Evolutionary conservation across 257 asterid genomes (phyloP), one percentile per base, ranked within the genome.

Genomic region (Orobanche coerulescens): DNA sequence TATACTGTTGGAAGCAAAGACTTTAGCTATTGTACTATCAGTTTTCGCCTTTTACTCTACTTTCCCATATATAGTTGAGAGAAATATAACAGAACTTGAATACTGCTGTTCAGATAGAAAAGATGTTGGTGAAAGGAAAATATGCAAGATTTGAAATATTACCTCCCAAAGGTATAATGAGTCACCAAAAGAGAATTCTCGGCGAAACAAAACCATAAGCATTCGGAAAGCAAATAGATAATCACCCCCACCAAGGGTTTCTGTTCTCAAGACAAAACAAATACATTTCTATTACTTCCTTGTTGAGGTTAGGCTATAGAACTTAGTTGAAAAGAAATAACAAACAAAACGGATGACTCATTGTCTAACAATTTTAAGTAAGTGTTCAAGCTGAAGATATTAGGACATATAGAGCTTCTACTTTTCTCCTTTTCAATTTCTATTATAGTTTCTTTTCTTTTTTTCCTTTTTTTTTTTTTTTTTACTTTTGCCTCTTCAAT

Each of bases 161-260:
- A 87, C 97, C 97, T 90, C 97, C 97, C 97, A 90, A 31, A 90
- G 95, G 73, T 81, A 87, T 49, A 90, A 82, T 25, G 91, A 87
- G 73, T 90, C 97, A 2, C 79, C 90, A 76, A 90, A 87, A 65
- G 97, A 90, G 77, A 90, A 87, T 56, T 90, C 97, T 77, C 97
- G 78, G 55, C 96, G 97, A 55, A 90, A 90, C 79, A 87, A 75
- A 65, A 85, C 96, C 96, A 90, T 90, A 58, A 90, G 96, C 97
- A 90, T 90, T 34, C 97, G 86, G 61, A 90, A 72, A 68, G 97
- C 97, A 80, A 90, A 90, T 22, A 90, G 76, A 79, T 87, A 90
- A 72, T 84, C 94, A 36, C 95, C 97, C 62, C 97, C 97, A 58
- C 95, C 95, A 24, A 90, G 68, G 42, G 82, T 74, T 69, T 90